These are phyloP conservation scores for Dillenia suffruticosa DNA, from an alignment of 164 flowering plant species.

Conservation along the genomic window DNA sequence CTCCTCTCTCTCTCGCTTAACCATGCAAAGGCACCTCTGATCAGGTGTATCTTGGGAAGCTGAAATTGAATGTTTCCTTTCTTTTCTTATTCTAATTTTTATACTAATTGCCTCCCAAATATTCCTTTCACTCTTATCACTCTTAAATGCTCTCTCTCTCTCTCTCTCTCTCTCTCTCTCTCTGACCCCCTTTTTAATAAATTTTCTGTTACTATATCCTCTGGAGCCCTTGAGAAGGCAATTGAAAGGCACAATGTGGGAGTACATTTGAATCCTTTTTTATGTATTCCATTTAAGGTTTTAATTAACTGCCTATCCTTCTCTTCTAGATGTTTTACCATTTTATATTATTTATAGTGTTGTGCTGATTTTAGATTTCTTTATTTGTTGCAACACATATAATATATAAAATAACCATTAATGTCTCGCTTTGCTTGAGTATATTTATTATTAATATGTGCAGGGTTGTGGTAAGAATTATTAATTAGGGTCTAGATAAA, in stretches of 20 bases:
- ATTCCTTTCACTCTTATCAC: not conserved
- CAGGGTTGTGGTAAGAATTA: too few species aligned
- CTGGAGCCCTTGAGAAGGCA: constrained; percentile 11
- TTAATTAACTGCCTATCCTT: not conserved
- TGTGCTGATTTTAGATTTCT: not conserved
- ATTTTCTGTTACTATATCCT: constrained; percentile 5
- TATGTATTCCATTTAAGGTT: too few species aligned
- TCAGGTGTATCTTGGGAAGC: constrained; percentile 19
- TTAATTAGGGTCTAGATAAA: too few species aligned
- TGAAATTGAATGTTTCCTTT: constrained; percentile 6
- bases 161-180: too few species aligned
- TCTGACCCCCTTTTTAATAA: not conserved
- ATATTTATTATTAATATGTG: too few species aligned
- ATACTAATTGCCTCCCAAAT: constrained; percentile 2
- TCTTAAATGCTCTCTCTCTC: not conserved
- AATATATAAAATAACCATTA: too few species aligned
- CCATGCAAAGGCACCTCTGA: constrained; percentile 5
- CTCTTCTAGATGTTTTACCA: constrained; percentile 9
- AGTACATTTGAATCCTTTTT: too few species aligned
- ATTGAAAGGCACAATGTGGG: not conserved
- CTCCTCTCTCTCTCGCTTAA: not conserved
- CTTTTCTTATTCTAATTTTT: constrained; percentile 4
- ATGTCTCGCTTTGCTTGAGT: too few species aligned
- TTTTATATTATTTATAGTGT: constrained; percentile 6
- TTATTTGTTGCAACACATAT: not conserved